Evolutionary conservation across 176 grass and related monocot species (phyloP).

Genomic region (Tuctoria greenei): DNA sequence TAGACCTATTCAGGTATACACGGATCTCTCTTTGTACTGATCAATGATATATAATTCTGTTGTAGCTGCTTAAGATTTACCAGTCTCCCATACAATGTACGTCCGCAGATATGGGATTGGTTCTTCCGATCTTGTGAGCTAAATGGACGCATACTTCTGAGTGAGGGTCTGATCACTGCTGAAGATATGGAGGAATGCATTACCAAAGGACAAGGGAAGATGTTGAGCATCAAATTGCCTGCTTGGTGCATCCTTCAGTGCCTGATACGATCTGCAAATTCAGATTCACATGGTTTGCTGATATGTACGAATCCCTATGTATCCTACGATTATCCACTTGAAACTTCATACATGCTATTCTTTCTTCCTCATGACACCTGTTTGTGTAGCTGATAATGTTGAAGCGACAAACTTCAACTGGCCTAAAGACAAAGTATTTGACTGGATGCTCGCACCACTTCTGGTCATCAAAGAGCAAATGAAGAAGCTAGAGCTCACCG

Average conservation of each 20-base stretch:
- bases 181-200: conserved; percentile 69
- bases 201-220: conserved; percentile 70
- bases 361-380: neutral
- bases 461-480: conserved; percentile 83
- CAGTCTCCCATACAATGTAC: neutral
- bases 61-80: neutral
- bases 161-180: conserved; percentile 61
- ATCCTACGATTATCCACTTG: neutral
- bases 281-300: conserved; percentile 52
- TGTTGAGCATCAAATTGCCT: conserved; percentile 63
- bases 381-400: conserved; percentile 70
- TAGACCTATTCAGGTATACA: conserved; percentile 73
- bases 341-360: neutral
- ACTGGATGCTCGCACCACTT: conserved; percentile 80
- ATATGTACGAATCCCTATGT: conserved; percentile 56
- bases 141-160: conserved; percentile 76
- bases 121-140: conserved; percentile 90
- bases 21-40: neutral
- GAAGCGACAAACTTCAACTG: conserved; percentile 77
- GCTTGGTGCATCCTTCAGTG: conserved; percentile 88
- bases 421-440: conserved; percentile 71
- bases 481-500: conserved; percentile 57
- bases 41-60: neutral
- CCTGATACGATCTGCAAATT: conserved; percentile 70
- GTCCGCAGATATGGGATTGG: conserved; percentile 92